phyloP scores from a whole-genome alignment of 352 stramenopile genomes.

The Globisporangium alternatum region DNA sequence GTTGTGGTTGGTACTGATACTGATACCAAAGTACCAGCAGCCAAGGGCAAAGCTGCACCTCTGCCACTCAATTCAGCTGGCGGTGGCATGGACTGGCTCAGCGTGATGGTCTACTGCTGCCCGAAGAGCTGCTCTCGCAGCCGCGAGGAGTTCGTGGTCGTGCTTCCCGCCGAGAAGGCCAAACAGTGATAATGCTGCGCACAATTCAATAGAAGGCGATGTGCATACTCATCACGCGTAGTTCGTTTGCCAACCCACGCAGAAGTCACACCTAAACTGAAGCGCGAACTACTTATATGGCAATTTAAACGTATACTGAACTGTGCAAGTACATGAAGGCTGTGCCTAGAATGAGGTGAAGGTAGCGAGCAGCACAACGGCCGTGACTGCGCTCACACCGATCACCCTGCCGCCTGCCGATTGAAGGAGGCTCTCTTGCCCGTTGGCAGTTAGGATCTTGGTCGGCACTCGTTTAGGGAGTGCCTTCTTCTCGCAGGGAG shows the following conservation, averaged over 20 bases:
- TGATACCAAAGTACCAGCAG: conserved; percentile 1
- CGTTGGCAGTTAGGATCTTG: not conserved
- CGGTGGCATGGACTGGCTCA: conserved; percentile 80
- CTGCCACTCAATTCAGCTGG: conserved; percentile 12
- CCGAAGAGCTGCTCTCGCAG: conserved; percentile 58
- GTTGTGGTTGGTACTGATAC: not conserved
- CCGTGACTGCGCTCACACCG: not conserved
- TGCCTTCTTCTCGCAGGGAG: not conserved
- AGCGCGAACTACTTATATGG: not conserved
- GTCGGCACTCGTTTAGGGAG: not conserved
- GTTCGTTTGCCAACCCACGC: not conserved
- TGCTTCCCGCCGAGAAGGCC: conserved; percentile 38
- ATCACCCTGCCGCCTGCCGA: not conserved
- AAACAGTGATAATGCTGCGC: not conserved
- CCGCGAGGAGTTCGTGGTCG: conserved; percentile 67
- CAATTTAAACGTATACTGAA: not conserved
- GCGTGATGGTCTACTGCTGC: conserved; percentile 75
- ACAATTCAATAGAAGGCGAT: not conserved
- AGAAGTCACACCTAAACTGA: not conserved
- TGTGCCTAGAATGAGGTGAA: not conserved
- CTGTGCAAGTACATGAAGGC: not conserved
- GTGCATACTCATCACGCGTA: not conserved
- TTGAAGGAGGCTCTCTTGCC: not conserved
- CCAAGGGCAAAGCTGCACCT: conserved; percentile 10
- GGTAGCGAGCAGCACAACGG: not conserved